Conservation (phyloP, 1,284 basidiomycete genomes). For the Tilletia setariae region DNA sequence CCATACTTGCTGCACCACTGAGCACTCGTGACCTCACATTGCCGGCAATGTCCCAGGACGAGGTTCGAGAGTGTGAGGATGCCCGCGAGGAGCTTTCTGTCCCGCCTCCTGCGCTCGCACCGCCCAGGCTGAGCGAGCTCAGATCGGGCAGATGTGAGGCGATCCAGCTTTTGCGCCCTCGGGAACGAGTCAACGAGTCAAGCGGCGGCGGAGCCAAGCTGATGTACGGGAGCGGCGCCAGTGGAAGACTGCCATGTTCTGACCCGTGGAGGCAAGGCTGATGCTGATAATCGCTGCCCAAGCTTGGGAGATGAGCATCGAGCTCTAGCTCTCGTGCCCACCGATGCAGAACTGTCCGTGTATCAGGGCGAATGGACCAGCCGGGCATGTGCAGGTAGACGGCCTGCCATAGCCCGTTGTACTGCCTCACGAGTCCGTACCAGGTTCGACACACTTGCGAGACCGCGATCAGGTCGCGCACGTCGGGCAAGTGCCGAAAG, state of each 20-base stretch:
- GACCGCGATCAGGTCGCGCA: slow-evolving; percentile 25
- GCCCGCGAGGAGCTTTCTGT: slow-evolving; percentile 7
- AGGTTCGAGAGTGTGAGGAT: not conserved
- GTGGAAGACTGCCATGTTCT: not conserved
- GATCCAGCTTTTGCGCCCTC: slow-evolving; percentile 9
- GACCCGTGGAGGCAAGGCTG: not conserved
- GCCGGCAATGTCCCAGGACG: slow-evolving; percentile 6
- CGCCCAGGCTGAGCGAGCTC: not conserved
- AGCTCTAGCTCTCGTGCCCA: slow-evolving; percentile 19
- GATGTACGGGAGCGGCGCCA: slow-evolving; percentile 19
- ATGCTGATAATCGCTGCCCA: not conserved
- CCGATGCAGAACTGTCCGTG: slow-evolving; percentile 28
- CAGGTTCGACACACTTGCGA: slow-evolving; percentile 28
- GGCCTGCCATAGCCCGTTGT: slow-evolving; percentile 29
- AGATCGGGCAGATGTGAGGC: slow-evolving; percentile 6
- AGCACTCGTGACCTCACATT: slow-evolving; percentile 9
- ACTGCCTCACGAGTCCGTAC: slow-evolving; percentile 28
- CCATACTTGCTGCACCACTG: slow-evolving; percentile 8
- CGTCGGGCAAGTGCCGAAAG: slow-evolving; percentile 23
- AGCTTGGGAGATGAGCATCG: not conserved
- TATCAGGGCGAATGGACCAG: slow-evolving; percentile 36
- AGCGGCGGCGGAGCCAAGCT: slow-evolving; percentile 21
- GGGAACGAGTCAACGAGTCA: slow-evolving; percentile 20
- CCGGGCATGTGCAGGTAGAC: slow-evolving; percentile 30
- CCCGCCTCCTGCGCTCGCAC: not conserved